A percentile compares a stretch with the other conserved stretches of the same genome.
Conservation (phyloP, 805 yeast genomes). For the Wickerhamomyces hampshirensis region DNA sequence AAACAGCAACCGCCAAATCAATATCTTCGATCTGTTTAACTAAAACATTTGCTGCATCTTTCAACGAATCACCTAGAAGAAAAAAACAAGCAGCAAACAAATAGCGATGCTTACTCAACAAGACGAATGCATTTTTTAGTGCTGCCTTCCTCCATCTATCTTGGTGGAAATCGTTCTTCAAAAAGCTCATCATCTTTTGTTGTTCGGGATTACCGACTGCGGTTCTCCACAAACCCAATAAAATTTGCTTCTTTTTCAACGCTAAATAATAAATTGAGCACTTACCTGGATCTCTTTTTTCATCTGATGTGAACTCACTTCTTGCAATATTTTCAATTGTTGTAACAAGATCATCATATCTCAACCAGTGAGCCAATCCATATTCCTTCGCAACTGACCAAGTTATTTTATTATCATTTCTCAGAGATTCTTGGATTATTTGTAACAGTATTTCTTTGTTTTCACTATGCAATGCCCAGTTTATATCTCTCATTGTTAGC, state of each 20-base stretch:
- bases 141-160: constrained; percentile 88
- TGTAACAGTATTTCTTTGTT: constrained; percentile 64
- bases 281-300: constrained; percentile 63
- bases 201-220: constrained; percentile 73
- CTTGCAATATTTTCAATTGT: constrained; percentile 68
- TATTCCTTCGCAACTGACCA: constrained; percentile 59
- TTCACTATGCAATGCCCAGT: constrained; percentile 84
- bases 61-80: constrained; percentile 66
- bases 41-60: constrained; percentile 74
- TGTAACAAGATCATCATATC: constrained; percentile 37
- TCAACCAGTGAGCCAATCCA: constrained; percentile 72
- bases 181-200: constrained; percentile 71
- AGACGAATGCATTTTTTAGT: constrained; percentile 83
- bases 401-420: constrained; percentile 36
- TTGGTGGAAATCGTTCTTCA: constrained; percentile 69
- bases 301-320: constrained; percentile 56
- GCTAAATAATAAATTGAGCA: constrained; percentile 78
- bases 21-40: constrained; percentile 62
- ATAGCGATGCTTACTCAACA: constrained; percentile 82
- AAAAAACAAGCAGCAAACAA: constrained; percentile 88
- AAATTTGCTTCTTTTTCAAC: constrained; percentile 65
- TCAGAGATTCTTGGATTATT: constrained; percentile 39
- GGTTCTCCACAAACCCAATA: constrained; percentile 81
- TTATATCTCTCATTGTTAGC: constrained; percentile 73
- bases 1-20: constrained; percentile 73